These are phyloP conservation scores for Cercospora beticola DNA, from an alignment of 2,329 filamentous ascomycete genomes.

Conservation along the genomic window DNA sequence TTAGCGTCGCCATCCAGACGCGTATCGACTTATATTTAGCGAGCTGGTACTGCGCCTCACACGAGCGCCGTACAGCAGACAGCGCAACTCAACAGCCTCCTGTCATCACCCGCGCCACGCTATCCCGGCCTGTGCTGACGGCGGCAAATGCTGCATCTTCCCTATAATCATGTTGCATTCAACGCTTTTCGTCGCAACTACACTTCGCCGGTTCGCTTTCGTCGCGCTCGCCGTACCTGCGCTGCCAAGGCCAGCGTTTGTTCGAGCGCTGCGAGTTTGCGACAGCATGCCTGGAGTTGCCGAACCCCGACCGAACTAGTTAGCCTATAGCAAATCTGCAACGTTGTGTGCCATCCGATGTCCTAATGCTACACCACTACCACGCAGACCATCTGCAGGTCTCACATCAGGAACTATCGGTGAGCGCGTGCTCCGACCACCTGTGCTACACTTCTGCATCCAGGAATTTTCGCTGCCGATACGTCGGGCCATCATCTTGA, in stretches of 20 bases:
- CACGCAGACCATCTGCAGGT: neutral
- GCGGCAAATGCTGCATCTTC: neutral
- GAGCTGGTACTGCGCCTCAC: slow-evolving; percentile 2
- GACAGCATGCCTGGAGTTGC: neutral
- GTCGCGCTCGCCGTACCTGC: neutral
- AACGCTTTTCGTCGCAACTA: neutral
- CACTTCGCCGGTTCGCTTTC: neutral
- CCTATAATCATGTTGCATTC: neutral
- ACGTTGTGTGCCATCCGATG: neutral
- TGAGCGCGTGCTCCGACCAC: neutral
- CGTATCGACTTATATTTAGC: slow-evolving; percentile 4
- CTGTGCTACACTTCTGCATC: neutral
- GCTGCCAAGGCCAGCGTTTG: neutral
- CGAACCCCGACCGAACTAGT: neutral
- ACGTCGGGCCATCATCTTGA: neutral
- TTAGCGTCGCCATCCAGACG: neutral
- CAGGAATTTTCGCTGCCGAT: neutral
- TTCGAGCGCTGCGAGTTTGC: neutral
- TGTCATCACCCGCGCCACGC: neutral
- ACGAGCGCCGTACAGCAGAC: neutral
- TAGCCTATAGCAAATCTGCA: neutral
- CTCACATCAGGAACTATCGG: neutral
- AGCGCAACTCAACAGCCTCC: neutral
- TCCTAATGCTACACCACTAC: neutral
- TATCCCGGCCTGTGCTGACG: slow-evolving; percentile 1